Evolutionary conservation across 768 basidiomycete species (phyloP).

Genomic region (Termitomyces sp.): DNA sequence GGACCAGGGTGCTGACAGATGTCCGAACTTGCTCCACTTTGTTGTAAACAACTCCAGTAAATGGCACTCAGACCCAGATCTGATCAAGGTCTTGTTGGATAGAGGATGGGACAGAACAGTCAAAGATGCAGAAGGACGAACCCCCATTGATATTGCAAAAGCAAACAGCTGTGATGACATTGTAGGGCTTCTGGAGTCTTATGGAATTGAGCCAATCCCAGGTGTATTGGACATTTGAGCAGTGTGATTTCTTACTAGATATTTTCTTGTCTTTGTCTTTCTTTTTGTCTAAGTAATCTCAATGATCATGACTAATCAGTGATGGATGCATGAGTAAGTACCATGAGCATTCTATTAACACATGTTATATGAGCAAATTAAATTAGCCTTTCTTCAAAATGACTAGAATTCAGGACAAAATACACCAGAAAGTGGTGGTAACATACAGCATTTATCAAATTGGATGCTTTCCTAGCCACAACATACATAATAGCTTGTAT

Average conservation of each 20-base stretch:
- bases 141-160: not conserved
- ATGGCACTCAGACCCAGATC: not conserved
- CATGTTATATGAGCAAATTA: too few relatives aligned
- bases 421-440: too few relatives aligned
- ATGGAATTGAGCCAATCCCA: not conserved
- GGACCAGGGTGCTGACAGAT: not conserved
- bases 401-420: too few relatives aligned
- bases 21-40: not conserved
- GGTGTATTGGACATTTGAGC: not conserved
- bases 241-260: not conserved
- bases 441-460: constrained; percentile 19
- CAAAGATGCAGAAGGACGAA: not conserved
- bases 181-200: constrained; percentile 10
- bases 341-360: too few relatives aligned
- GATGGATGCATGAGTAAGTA: too few relatives aligned
- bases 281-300: too few relatives aligned
- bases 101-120: not conserved
- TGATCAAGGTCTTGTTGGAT: not conserved
- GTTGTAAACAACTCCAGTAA: not conserved
- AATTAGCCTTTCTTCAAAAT: too few relatives aligned
- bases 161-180: not conserved
- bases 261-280: not conserved
- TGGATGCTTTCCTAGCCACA: constrained; percentile 26
- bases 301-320: too few relatives aligned
- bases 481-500: constrained; percentile 24